Evolutionary conservation across 2,329 filamentous ascomycete genomes (phyloP), one percentile per base, ranked within the genome.

Genomic region (Colletotrichum aenigma): DNA sequence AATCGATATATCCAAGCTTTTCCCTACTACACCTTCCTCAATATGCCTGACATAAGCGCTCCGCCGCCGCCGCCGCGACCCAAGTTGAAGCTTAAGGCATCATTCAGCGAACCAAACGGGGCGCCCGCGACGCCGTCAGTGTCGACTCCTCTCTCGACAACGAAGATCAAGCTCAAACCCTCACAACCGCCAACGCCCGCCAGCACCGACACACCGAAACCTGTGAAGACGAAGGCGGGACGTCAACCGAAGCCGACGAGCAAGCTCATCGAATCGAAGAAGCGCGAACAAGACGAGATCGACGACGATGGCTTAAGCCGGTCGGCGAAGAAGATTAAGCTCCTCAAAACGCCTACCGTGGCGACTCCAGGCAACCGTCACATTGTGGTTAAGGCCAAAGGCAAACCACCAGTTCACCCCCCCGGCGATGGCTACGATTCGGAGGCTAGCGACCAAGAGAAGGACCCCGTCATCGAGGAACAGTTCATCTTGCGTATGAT

Each of bases 361-460:
- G 72, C 76, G 77, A 78, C 74, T 79, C 80, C 70, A 78, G 82
- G 70, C 78, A 79, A 65, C 82, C 78, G 70, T 82, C 76, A 72
- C 83, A 86, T 87, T 24, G 84, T 87, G 61, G 82, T 95, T 73
- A 93, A 92, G 80, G 88, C 91, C 65, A 92, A 93, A 79, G 93
- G 93, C n/a, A 90, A 92, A 77, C 89, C 91, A 2, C 93, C 94
- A 8, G 87, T 90, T 36, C 91, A 95, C 77, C 92, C 93, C 7
- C 91, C 92, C 2, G 97, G 97, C 67, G 95, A 98, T 71, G 97
- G 96, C 9, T 99, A 98, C 85, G 97, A 99, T 83, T 98, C 96
- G 4, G 97, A 98, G 84, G 95, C 96, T 15, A 97, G 96, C 71
- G 97, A 98, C 81, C 92, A 93, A 16, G 97, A 99, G 84, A 85